These are phyloP conservation scores for Paramecium bursaria DNA, from an alignment of 73 alveolate genomes.

Conservation along the genomic window DNA sequence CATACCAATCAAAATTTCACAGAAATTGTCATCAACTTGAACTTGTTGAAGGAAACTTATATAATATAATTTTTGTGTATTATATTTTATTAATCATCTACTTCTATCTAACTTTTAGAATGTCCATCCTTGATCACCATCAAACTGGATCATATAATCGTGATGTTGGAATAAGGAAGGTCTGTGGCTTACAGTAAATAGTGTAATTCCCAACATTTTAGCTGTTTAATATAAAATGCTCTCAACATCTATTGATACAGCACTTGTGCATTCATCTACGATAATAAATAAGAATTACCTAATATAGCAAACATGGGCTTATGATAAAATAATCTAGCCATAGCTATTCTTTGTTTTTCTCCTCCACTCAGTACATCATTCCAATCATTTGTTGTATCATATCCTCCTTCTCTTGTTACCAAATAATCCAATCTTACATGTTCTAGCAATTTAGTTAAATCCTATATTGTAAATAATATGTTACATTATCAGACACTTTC, in stretches of 20 bases:
- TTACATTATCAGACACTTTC: constrained; percentile 58
- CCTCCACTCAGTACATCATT: constrained; percentile 93
- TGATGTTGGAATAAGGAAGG: constrained; percentile 90
- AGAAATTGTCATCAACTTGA: too few species aligned
- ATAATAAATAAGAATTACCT: constrained; percentile 36
- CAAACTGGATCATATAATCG: constrained; percentile 84
- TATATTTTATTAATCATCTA: constrained; percentile 37
- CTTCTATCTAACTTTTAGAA: constrained; percentile 37
- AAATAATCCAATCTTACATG: constrained; percentile 81
- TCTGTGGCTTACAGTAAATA: constrained; percentile 92
- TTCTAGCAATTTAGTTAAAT: constrained; percentile 77
- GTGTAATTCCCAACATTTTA: constrained; percentile 86
- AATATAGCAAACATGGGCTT: constrained; percentile 89
- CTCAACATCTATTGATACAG: constrained; percentile 89
- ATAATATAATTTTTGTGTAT: too few species aligned
- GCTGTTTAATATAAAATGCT: constrained; percentile 83
- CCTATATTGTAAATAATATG: not conserved
- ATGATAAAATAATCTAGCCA: constrained; percentile 94
- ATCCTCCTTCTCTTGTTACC: constrained; percentile 88
- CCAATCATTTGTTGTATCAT: constrained; percentile 85
- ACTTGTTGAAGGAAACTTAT: too few species aligned
- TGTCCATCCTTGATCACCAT: constrained; percentile 78
- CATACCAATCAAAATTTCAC: too few species aligned
- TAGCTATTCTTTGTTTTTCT: constrained; percentile 93
- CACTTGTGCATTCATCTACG: constrained; percentile 92